These are phyloP conservation scores for Aspergillus leporis DNA, from an alignment of 495 filamentous ascomycete genomes.

Conservation along the genomic window DNA sequence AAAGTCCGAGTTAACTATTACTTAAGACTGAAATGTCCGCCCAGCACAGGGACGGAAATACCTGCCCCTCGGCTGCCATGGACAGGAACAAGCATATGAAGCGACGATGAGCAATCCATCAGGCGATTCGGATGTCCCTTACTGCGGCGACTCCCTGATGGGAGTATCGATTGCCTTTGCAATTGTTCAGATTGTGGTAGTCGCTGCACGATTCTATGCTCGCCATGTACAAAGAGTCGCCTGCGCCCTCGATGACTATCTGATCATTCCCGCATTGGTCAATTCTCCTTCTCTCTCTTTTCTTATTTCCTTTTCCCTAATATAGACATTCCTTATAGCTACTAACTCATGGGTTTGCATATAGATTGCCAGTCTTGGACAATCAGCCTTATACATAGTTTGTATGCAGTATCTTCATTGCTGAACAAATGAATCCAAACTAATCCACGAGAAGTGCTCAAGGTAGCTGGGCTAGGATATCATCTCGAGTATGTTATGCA, in stretches of 20 bases:
- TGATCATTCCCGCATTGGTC: constrained; percentile 30
- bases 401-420: constrained; percentile 14
- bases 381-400: constrained; percentile 19
- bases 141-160: constrained; percentile 17
- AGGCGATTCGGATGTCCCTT: not conserved
- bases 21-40: too few relatives aligned
- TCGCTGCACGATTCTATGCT: constrained; percentile 32
- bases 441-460: constrained; percentile 11
- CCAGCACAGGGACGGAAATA: too few relatives aligned
- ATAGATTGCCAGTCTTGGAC: constrained; percentile 18
- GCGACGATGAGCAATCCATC: too few relatives aligned
- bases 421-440: not conserved
- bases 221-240: constrained; percentile 25
- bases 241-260: constrained; percentile 30
- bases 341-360: not conserved
- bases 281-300: not conserved
- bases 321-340: not conserved
- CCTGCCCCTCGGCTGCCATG: too few relatives aligned
- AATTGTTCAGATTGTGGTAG: constrained; percentile 22
- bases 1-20: too few relatives aligned
- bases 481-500: constrained; percentile 20
- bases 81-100: too few relatives aligned
- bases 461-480: constrained; percentile 19
- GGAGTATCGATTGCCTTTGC: constrained; percentile 20
- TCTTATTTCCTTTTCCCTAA: constrained; percentile 1